Conservation (phyloP, 73 alveolate genomes). For the Stentor coeruleus region DNA sequence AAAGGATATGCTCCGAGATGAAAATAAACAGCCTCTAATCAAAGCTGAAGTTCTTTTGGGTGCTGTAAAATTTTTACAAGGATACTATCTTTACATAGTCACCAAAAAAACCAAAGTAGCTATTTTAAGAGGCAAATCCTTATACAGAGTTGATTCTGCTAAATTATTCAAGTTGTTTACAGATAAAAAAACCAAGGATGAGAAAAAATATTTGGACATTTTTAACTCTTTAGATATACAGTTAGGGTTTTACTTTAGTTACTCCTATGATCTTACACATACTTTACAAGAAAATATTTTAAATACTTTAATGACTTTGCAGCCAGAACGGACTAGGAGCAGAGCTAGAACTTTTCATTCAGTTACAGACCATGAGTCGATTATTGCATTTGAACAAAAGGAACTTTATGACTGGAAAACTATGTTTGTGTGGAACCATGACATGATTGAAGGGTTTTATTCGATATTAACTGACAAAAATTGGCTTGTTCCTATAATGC, state of each 20-base stretch:
- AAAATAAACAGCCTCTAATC: too few species aligned
- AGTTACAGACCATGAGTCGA: background rate
- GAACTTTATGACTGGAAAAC: conserved; percentile 50
- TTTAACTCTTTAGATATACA: conserved; percentile 55
- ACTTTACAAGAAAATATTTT: conserved; percentile 63
- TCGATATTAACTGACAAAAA: conserved; percentile 54
- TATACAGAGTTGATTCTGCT: conserved; percentile 36
- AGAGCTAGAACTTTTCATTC: conserved; percentile 20
- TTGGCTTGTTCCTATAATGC: conserved; percentile 89
- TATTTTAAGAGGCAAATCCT: conserved; percentile 38
- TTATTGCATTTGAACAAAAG: background rate
- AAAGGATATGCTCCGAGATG: background rate
- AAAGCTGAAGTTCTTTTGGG: conserved; percentile 43
- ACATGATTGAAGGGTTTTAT: conserved; percentile 60
- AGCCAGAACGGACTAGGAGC: background rate
- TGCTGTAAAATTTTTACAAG: conserved; percentile 36
- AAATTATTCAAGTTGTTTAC: conserved; percentile 37
- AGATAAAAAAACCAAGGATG: conserved; percentile 38
- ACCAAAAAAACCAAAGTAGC: conserved; percentile 39
- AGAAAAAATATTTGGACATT: conserved; percentile 47
- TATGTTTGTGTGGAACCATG: conserved; percentile 85
- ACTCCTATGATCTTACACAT: conserved; percentile 74
- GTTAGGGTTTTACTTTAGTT: conserved; percentile 72
- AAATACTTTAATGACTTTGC: background rate
- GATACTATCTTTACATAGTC: conserved; percentile 37